A percentile compares a stretch with the other conserved stretches of the same genome.
Evolutionary conservation across 2,329 filamentous ascomycete species (phyloP).

Genomic region (Teratosphaeria gauchensis): DNA sequence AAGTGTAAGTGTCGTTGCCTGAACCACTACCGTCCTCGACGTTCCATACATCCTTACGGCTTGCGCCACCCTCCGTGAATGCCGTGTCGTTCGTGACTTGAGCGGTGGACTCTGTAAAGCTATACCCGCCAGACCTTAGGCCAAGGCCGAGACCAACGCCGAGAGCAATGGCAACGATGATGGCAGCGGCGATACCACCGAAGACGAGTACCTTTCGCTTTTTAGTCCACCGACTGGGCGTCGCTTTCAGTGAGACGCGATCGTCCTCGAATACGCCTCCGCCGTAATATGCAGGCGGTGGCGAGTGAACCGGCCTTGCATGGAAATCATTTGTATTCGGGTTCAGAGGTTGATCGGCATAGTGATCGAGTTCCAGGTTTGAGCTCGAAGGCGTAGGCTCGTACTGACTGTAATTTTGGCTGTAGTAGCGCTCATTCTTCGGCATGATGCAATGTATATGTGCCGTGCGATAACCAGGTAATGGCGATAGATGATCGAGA

Average conservation of each 20-base stretch:
- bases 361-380: neutral
- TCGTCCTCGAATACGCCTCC: neutral
- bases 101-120: constrained; percentile 17
- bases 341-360: neutral
- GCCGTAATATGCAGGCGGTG: neutral
- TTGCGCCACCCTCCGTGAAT: constrained; percentile 21
- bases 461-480: neutral
- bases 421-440: constrained; percentile 1
- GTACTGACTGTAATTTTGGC: neutral
- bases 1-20: constrained; percentile 19
- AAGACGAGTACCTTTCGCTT: constrained; percentile 16
- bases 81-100: constrained; percentile 23
- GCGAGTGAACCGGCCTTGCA: neutral
- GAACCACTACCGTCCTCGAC: constrained; percentile 19
- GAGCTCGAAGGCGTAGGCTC: neutral
- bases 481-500: neutral
- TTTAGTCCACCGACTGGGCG: constrained; percentile 8
- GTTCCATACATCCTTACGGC: constrained; percentile 8
- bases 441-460: neutral
- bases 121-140: constrained; percentile 12
- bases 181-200: constrained; percentile 6
- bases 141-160: constrained; percentile 18
- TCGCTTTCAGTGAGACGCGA: neutral
- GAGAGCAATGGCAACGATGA: constrained; percentile 13
- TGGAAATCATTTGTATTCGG: neutral